Base-by-base conservation (phyloP, 768 basidiomycete genomes). In the Lactarius indigo region DNA sequence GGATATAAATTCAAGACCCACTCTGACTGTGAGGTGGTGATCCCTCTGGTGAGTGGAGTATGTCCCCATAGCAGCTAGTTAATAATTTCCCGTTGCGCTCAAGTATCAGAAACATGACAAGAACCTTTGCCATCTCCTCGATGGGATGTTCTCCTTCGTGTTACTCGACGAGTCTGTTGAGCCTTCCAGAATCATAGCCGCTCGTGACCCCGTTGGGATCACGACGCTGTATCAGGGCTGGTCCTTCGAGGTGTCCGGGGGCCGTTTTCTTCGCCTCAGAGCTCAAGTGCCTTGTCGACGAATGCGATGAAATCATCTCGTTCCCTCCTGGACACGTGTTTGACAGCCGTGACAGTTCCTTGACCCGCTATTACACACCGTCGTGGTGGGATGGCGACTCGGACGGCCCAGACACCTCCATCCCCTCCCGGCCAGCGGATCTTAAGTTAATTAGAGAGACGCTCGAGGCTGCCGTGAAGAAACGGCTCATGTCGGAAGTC, bases 131-230 rank as follows among this genome's bases (percentile, higher is more conserved):
- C 78, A 79, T 74, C 81, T 86, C 74, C 89, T 99, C 66, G 97
- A 99, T 75, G 97, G 97, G 70, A 96, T 99, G 93, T 99, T 99
- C 81, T 95, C 96, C 2, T 99, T 98, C 74, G 91, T 98, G 69
- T 85, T 98, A 55, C 82, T 98, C 65, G 97, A 99, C 78, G 94
- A 96, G 75, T 92, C 94, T 15, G 89, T 91, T 66, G 81, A 90
- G 0, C 96, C 96, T 10, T 83, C 94, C 28, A 87, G 96, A 63
- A 81, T 99, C 68, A 94, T 99, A 73, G 97, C 96, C 66, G 94
- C 95, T 5, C 91, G 97, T 42, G 97, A 99, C 75, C 95, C 97
- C 30, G 89, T 99, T 74, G 97, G 97, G 28, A 94, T 98, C 76
- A 98, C 97, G 59, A 98, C 97, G n/a, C 82, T 99, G 10, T 99